Evolutionary conservation across 2,329 filamentous ascomycete species (phyloP).

Genomic region (Tetracladium maxilliforme): DNA sequence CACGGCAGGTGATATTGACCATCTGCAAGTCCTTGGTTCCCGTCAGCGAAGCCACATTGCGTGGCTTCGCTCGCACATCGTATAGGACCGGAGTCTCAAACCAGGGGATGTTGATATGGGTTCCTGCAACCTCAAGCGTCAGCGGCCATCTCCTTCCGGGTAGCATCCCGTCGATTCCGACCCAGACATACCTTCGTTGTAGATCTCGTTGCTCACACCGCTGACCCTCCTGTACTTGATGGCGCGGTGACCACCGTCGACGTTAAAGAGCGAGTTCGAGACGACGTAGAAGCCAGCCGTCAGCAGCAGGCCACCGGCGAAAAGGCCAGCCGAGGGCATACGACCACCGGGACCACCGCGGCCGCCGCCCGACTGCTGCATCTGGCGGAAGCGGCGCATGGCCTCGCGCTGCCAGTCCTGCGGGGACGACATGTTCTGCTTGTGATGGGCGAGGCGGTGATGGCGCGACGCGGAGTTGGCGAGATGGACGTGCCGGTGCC

Average conservation of each 20-base stretch:
- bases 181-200: slow-evolving; percentile 78
- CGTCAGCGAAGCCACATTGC: slow-evolving; percentile 91
- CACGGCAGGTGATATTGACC: slow-evolving; percentile 99
- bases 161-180: no score
- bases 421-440: no score
- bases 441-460: no score
- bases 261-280: slow-evolving; percentile 49
- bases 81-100: slow-evolving; percentile 94
- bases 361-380: background rate
- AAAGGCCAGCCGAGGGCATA: no score
- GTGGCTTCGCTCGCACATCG: slow-evolving; percentile 93
- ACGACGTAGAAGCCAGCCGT: background rate
- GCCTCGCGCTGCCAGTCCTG: background rate
- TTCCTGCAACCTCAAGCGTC: slow-evolving; percentile 38
- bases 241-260: slow-evolving; percentile 95
- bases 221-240: slow-evolving; percentile 94
- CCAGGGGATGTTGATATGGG: slow-evolving; percentile 89
- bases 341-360: background rate
- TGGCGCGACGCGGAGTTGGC: slow-evolving; percentile 1
- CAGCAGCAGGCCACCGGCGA: background rate
- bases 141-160: no score
- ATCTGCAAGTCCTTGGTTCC: slow-evolving; percentile 99
- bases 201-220: slow-evolving; percentile 94
- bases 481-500: no score
- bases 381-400: no score